phyloP scores from a whole-genome alignment of 129 eudicot species.

The Oenanthe sinensis region DNA sequence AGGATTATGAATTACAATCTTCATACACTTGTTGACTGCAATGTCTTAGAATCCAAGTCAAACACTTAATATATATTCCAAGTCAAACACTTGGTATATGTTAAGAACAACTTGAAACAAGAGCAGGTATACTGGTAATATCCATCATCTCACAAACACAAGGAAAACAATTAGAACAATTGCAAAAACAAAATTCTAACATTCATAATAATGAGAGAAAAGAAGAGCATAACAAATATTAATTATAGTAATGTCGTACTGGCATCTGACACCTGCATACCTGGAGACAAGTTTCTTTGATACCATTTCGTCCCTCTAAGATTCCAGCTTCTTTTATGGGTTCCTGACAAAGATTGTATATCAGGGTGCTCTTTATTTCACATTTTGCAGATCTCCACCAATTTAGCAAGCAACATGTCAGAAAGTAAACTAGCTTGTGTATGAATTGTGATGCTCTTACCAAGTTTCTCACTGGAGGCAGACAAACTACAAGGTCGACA shows the following conservation, averaged over 20 bases:
- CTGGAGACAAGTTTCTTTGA: slow-evolving; percentile 90
- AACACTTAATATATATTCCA: too few relatives aligned
- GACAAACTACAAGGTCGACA: slow-evolving; percentile 93
- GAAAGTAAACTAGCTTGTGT: background rate
- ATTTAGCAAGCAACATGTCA: background rate
- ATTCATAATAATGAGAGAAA: background rate
- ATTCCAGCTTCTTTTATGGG: slow-evolving; percentile 97
- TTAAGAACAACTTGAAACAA: background rate
- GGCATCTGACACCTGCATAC: slow-evolving; percentile 21
- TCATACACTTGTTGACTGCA: too few relatives aligned
- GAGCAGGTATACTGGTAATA: background rate
- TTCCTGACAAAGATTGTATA: slow-evolving; percentile 31
- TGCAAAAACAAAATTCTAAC: background rate
- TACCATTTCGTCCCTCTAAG: slow-evolving; percentile 88
- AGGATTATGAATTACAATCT: too few relatives aligned
- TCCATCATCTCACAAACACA: background rate
- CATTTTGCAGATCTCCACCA: background rate
- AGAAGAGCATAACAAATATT: background rate
- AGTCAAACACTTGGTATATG: background rate
- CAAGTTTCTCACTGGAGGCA: slow-evolving; percentile 92
- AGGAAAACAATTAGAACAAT: background rate
- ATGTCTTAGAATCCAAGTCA: too few relatives aligned
- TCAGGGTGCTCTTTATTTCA: background rate
- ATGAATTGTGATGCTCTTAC: slow-evolving; percentile 23
- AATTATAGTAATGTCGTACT: background rate